Evolutionary conservation across 208 protist genomes (phyloP).

Genomic region (Leishmania mexicana): DNA sequence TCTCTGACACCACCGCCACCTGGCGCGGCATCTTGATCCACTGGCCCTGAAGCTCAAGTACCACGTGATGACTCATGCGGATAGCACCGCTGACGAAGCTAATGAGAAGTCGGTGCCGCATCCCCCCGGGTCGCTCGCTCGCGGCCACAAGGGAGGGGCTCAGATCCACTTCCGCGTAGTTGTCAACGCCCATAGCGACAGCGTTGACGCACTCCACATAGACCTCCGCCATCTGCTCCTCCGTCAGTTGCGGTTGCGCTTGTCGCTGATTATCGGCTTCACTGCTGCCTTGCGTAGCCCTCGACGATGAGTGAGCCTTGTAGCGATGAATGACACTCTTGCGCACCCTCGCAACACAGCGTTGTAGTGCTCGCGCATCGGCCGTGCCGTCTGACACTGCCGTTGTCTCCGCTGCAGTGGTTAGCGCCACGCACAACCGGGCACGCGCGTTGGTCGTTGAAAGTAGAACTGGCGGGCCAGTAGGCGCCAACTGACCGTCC

Average conservation of each 20-base stretch:
- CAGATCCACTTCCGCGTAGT: conserved; percentile 75
- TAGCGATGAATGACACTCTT: conserved; percentile 31
- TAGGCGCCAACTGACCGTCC: conserved; percentile 15
- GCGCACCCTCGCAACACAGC: conserved; percentile 21
- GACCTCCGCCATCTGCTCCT: conserved; percentile 13
- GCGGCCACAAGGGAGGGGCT: conserved; percentile 45
- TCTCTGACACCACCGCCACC: conserved; percentile 14
- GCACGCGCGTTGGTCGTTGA: conserved; percentile 30
- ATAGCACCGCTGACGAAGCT: conserved; percentile 46
- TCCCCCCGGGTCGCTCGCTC: conserved; percentile 31
- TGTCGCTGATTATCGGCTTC: background rate
- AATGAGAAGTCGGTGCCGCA: conserved; percentile 40
- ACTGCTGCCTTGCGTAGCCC: background rate
- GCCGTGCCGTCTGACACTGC: background rate
- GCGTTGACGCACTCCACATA: conserved; percentile 27
- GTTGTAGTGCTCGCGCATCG: conserved; percentile 11
- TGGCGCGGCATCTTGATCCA: conserved; percentile 58
- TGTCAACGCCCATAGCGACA: conserved; percentile 55
- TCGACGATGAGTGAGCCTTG: conserved; percentile 3
- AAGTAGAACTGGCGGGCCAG: conserved; percentile 26
- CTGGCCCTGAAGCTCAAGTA: conserved; percentile 57
- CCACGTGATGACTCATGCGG: conserved; percentile 38
- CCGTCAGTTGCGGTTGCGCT: background rate
- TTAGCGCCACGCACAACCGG: conserved; percentile 37
- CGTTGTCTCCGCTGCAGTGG: background rate